Base-by-base conservation (phyloP, 225 moss, liverwort and hornwort genomes). In the Asterella californica region DNA sequence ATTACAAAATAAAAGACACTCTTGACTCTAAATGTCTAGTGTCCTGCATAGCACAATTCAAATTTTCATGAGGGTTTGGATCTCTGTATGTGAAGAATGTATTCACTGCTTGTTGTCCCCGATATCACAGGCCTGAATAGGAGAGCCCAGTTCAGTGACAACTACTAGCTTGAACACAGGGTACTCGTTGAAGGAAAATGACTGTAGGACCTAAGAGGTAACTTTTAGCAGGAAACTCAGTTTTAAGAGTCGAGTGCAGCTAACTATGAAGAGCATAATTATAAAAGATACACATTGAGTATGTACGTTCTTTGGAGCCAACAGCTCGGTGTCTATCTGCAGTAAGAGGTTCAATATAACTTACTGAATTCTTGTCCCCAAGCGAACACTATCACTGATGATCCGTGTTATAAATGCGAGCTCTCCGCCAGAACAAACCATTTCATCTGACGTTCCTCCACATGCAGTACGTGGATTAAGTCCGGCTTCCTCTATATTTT, bases 341-440 rank as follows among this genome's bases (percentile, higher is more conserved):
- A 7, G 30, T 64, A 1, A 29, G 29, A 6, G 34, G 34, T 67
- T 12, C 1, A 21, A 33, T 11, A 50, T 53, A 62, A 90, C 97
- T 90, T 82, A 99, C 99, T 95, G 99, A 77, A 99, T 94, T 69
- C 76, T 79, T 78, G 84, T 88, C 83, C 87, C 89, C 77, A 99
- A 48, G 24, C 83, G 85, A 22, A 83, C 84, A 85, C 99, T 99
- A 52, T 99, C 95, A 34, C 90, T 81, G 64, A 95, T 91, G 5
- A 99, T 93, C n/a, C 74, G 84, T 48, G 75, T 82, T 55, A 99
- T 91, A 69, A 99, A 99, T 2, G 90, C 90, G 70, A 89, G 89
- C 76, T 99, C 99, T 70, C 99, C 99, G 70, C 99, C 99, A 29
- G 87, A 87, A 61, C 90, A 99, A n/a, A 99, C 95, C 99, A 99